Base-by-base conservation (phyloP, 441 rosid genomes). In the California macrophylla region DNA sequence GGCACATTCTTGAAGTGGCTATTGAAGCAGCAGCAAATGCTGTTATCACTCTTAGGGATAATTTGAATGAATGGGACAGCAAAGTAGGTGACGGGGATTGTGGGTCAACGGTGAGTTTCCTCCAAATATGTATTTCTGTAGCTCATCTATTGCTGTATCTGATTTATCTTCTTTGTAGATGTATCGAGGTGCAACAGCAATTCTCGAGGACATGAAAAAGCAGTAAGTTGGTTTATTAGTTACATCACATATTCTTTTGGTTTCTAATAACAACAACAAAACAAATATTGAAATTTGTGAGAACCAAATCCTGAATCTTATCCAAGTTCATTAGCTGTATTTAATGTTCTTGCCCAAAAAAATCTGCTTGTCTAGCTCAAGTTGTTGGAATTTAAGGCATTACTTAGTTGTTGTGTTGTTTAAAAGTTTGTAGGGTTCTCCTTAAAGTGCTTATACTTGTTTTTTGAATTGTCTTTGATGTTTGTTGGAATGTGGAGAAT, bases 51-150 rank as follows among this genome's bases (percentile, higher is more conserved):
- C 79, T 92, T 29, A 86, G 74, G 78, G 98, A 90, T 60, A 78
- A 77, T 76, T 82, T 94, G 82, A 92, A 94, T 75, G 97, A 90
- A 71, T 92, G 97, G 98, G 99, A 94, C 78, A 74, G 92, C 82
- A 90, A 79, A 86, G 97, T 88, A 10, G 99, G 99, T 54, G 99
- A 94, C 80, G 98, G 94, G 28, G 99, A 94, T 71, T 94, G 99
- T 78, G 99, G 99, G 34, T 90, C 98, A 69, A 94, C 94, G 0
- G 99, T 94, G 77, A 86, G 98, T 84, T 29, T 66, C 60, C 63
- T 71, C 13, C 13, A 60, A 32, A 56, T 23, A 30, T 79, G 25
- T 30, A 4, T 71, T 40, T 16, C 69, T 30, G 67, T 73, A 63
- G 67, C 26, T 45, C 47, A 13, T 75, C 71, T 56, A 3, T 66